phyloP scores from a whole-genome alignment of 2,329 filamentous ascomycete genomes.

The Ceratocystis huliohia region DNA sequence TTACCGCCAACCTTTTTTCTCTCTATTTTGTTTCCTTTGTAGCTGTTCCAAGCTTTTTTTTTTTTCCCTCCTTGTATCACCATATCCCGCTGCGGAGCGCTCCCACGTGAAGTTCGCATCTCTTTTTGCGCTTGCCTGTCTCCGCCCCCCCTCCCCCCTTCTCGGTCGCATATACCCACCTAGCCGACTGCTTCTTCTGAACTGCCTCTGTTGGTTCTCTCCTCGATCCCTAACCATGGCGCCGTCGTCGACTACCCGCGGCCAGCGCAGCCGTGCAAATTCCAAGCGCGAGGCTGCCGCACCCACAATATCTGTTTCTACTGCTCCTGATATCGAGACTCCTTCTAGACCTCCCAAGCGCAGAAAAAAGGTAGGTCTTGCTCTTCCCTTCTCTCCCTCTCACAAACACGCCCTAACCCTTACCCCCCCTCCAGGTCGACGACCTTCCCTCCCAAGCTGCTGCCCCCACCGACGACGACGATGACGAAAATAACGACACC shows the following conservation, averaged over 20 bases:
- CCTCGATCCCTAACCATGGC: slow-evolving; percentile 6
- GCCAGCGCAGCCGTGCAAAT: slow-evolving; percentile 28
- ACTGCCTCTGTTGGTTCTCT: not conserved
- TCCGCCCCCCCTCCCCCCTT: not conserved
- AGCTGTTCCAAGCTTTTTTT: slow-evolving; percentile 4
- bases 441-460: slow-evolving; percentile 26
- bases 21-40: slow-evolving; percentile 6
- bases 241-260: slow-evolving; percentile 26
- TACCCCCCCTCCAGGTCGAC: slow-evolving; percentile 27
- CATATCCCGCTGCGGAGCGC: not conserved
- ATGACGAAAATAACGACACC: slow-evolving; percentile 35
- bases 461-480: slow-evolving; percentile 27
- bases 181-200: not conserved
- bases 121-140: not conserved
- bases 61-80: slow-evolving; percentile 1
- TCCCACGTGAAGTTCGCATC: not conserved
- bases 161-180: not conserved
- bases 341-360: slow-evolving; percentile 51
- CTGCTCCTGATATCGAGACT: slow-evolving; percentile 40
- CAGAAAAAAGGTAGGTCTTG: slow-evolving; percentile 45
- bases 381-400: slow-evolving; percentile 20
- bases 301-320: slow-evolving; percentile 22
- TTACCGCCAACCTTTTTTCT: not conserved
- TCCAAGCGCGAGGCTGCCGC: slow-evolving; percentile 27
- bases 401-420: not conserved